Evolutionary conservation across 805 yeast species (phyloP), one percentile per base, ranked within the genome.

Genomic region (Saccharomycopsis schoenii): DNA sequence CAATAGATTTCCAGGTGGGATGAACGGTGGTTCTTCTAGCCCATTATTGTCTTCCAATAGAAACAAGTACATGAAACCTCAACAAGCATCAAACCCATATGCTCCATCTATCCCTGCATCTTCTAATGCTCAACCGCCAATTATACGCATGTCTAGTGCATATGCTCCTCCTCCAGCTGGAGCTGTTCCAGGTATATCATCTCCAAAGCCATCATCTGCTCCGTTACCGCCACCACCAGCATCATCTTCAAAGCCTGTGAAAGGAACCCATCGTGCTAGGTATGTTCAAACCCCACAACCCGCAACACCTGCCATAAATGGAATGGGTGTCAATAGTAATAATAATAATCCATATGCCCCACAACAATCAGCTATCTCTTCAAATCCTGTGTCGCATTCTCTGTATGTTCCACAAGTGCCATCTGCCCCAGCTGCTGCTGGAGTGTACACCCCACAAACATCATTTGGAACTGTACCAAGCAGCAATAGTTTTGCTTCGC

Each of bases 311-410:
- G 60, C 70, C 19, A 61, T 68, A 25, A 24, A 47, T 47, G 52
- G 34, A 2, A 21, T 47, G 52, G 52, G 17, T 11, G 34, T 12
- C 14, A 47, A 24, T 17, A 47, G 21, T 14, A 24, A 4, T 36
- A 25, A 8, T 15, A 52, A 34, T 41, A 52, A 34, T 56, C 76
- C 79, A 41, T 73, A 73, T 62, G 71, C 72, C 61, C 71, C 74
- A 61, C 62, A 69, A 10, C 66, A 63, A 1, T 55, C 63, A 10
- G 55, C 65, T 36, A 63, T 69, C 19, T 69, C 74, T 21, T 63
- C 66, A n/a, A 66, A 71, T 25, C 70, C 72, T 37, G 25, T 9
- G 43, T 21, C 47, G 19, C 41, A 24, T 24, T 34, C 51, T 21
- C 43, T 56, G 58, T 43, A 25, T 68, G 69, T 51, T 68, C 72